phyloP scores from a whole-genome alignment of 75 land plant genomes.

The Picea sitchensis region DNA sequence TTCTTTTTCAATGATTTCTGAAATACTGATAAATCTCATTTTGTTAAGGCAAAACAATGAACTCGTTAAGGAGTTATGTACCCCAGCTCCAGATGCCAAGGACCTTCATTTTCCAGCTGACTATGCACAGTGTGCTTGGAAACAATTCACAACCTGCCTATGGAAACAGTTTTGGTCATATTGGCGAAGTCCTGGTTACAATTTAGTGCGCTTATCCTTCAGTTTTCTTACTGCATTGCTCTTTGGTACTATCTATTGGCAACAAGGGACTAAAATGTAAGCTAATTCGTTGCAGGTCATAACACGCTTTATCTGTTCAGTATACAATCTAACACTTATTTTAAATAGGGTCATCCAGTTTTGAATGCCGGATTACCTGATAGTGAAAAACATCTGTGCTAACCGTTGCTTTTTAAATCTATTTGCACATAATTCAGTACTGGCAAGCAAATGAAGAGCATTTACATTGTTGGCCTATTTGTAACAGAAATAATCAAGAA shows the following conservation, averaged over 20 bases:
- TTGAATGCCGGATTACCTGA: not conserved
- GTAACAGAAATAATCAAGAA: too few species aligned
- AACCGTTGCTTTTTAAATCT: not conserved
- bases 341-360: not conserved
- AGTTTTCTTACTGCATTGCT: slow-evolving; percentile 14
- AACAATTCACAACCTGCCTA: slow-evolving; percentile 20
- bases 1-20: not conserved
- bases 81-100: slow-evolving; percentile 16
- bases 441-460: not conserved
- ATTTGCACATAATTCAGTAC: not conserved
- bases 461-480: too few species aligned
- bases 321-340: not conserved
- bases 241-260: slow-evolving; percentile 30
- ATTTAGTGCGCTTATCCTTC: slow-evolving; percentile 26
- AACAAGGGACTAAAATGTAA: slow-evolving; percentile 27
- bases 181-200: slow-evolving; percentile 34
- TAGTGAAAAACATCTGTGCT: not conserved
- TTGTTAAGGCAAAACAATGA: slow-evolving; percentile 16
- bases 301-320: not conserved
- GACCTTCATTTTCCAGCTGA: slow-evolving; percentile 31
- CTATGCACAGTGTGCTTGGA: slow-evolving; percentile 16
- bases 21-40: not conserved
- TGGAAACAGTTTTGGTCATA: slow-evolving; percentile 35
- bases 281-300: not conserved
- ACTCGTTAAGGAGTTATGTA: slow-evolving; percentile 20